phyloP scores from a whole-genome alignment of 1,284 basidiomycete species.

The Fomitopsis betulina region DNA sequence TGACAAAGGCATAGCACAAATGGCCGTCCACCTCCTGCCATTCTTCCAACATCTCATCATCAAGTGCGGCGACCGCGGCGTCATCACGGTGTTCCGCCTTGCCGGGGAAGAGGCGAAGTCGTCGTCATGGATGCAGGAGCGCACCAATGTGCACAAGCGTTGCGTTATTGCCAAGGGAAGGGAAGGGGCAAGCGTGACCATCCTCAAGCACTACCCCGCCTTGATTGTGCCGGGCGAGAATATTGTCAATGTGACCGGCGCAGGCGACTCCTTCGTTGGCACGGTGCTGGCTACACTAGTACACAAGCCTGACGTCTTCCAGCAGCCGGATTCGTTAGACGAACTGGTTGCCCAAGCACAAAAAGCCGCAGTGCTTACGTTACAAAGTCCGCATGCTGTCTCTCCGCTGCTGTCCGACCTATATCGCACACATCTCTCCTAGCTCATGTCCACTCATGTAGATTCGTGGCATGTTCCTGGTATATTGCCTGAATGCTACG shows the following conservation, averaged over 20 bases:
- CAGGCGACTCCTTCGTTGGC: conserved; percentile 87
- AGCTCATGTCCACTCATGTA: not conserved
- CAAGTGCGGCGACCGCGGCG: conserved; percentile 75
- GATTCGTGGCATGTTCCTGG: not conserved
- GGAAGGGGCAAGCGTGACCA: conserved; percentile 40
- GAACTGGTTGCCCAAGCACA: conserved; percentile 50
- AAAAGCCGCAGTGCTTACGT: conserved; percentile 57
- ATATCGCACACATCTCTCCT: not conserved
- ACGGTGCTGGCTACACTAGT: conserved; percentile 58
- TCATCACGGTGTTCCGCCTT: conserved; percentile 60
- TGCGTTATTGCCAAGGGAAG: conserved; percentile 48
- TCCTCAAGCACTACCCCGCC: conserved; percentile 72
- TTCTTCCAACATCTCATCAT: conserved; percentile 79
- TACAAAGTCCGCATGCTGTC: conserved; percentile 60
- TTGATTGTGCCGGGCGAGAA: conserved; percentile 36
- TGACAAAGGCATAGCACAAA: conserved; percentile 67
- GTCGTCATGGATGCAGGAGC: conserved; percentile 44
- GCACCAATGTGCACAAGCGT: conserved; percentile 42
- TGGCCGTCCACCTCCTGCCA: conserved; percentile 76
- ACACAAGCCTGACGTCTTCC: conserved; percentile 39
- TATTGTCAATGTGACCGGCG: conserved; percentile 80
- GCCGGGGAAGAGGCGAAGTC: conserved; percentile 32
- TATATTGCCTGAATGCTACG: not conserved
- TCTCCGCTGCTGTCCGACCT: conserved; percentile 51
- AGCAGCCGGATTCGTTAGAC: conserved; percentile 38